These are phyloP conservation scores for Abortiporus biennis DNA, from an alignment of 1,284 basidiomycete species.

Conservation along the genomic window DNA sequence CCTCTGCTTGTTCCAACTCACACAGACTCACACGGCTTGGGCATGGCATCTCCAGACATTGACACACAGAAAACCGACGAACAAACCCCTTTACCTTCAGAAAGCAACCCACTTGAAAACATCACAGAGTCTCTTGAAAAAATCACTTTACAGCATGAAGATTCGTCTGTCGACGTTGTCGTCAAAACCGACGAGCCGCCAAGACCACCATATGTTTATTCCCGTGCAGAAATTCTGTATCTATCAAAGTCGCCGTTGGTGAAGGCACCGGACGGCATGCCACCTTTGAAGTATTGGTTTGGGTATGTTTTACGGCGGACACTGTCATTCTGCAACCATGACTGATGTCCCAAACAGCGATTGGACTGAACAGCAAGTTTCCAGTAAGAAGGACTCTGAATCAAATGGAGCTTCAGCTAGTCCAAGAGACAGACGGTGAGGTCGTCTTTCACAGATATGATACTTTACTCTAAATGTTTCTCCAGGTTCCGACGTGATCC, in stretches of 20 bases:
- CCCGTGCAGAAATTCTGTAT: slow-evolving; percentile 57
- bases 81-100: slow-evolving; percentile 8
- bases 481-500: slow-evolving; percentile 66
- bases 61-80: slow-evolving; percentile 12
- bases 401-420: slow-evolving; percentile 38
- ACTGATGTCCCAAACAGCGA: slow-evolving; percentile 26
- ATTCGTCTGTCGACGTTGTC: slow-evolving; percentile 22
- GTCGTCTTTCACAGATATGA: slow-evolving; percentile 10
- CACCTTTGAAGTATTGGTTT: slow-evolving; percentile 80
- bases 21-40: slow-evolving; percentile 6
- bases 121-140: slow-evolving; percentile 31
- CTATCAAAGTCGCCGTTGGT: slow-evolving; percentile 78
- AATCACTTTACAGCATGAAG: slow-evolving; percentile 28
- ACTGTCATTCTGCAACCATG: slow-evolving; percentile 7
- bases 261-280: slow-evolving; percentile 67
- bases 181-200: slow-evolving; percentile 20
- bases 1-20: slow-evolving; percentile 11
- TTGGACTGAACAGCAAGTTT: slow-evolving; percentile 53
- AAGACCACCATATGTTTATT: slow-evolving; percentile 55
- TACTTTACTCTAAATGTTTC: slow-evolving; percentile 13
- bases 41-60: slow-evolving; percentile 20
- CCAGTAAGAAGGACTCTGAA: slow-evolving; percentile 64
- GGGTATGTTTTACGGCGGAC: slow-evolving; percentile 47
- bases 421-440: slow-evolving; percentile 58
- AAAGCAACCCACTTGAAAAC: slow-evolving; percentile 20